phyloP scores from a whole-genome alignment of 352 stramenopile species.

The Phytopythium sindhum region DNA sequence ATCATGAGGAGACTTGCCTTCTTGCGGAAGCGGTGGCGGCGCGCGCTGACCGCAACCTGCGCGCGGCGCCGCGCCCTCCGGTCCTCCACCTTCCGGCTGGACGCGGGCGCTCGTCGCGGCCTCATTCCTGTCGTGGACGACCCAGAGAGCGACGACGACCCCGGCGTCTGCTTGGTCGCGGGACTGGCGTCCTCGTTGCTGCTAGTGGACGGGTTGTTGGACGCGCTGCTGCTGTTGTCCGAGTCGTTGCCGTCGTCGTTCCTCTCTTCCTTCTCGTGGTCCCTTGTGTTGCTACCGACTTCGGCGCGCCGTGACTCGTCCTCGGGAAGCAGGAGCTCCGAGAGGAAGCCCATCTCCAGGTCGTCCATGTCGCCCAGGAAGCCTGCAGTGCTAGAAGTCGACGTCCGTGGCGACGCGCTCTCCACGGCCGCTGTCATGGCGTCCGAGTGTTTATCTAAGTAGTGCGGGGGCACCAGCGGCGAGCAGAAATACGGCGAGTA shows the following conservation, averaged over 20 bases:
- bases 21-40: slow-evolving; percentile 37
- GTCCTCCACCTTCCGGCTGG: slow-evolving; percentile 4
- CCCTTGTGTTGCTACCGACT: neutral
- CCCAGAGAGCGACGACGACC: too few species aligned
- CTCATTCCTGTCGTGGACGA: neutral
- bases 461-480: too few species aligned
- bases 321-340: slow-evolving; percentile 43
- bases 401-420: neutral
- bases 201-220: neutral
- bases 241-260: slow-evolving; percentile 1
- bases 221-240: neutral
- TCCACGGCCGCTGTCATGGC: too few species aligned
- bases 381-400: neutral
- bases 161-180: neutral
- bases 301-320: slow-evolving; percentile 18
- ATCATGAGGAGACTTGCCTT: slow-evolving; percentile 33
- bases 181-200: neutral
- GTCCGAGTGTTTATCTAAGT: too few species aligned
- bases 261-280: too few species aligned
- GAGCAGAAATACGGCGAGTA: too few species aligned
- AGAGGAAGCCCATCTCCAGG: slow-evolving; percentile 44
- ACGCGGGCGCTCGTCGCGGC: neutral
- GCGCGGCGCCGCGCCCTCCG: slow-evolving; percentile 25
- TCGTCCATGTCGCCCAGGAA: slow-evolving; percentile 10
- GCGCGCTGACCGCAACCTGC: slow-evolving; percentile 35